phyloP scores from a whole-genome alignment of 2,329 filamentous ascomycete genomes.

The Fusarium sp. region DNA sequence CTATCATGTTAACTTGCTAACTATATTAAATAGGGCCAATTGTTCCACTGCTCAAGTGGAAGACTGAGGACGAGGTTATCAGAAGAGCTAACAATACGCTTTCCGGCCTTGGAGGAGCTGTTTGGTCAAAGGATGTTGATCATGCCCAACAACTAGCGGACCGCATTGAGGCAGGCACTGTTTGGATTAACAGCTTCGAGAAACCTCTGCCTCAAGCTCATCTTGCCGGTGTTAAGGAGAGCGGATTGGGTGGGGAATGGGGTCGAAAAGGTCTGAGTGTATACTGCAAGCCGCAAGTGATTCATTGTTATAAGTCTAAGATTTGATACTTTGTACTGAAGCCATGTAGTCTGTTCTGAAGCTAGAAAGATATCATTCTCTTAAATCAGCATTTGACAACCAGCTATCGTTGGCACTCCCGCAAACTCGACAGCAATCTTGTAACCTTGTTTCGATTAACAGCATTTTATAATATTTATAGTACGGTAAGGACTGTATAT shows the following conservation, averaged over 20 bases:
- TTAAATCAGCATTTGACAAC: background rate
- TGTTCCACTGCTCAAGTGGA: conserved; percentile 70
- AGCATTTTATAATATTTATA: background rate
- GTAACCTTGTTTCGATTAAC: too few relatives aligned
- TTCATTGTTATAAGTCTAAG: conserved; percentile 11
- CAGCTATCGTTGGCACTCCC: accelerated
- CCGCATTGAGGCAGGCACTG: conserved; percentile 64
- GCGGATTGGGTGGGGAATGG: conserved; percentile 55
- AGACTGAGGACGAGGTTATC: conserved; percentile 68
- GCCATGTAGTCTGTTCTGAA: accelerated
- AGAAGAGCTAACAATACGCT: conserved; percentile 62
- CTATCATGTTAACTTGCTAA: background rate
- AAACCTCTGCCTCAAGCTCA: conserved; percentile 42
- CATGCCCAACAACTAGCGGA: conserved; percentile 62
- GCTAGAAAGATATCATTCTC: background rate
- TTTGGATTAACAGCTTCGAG: conserved; percentile 70
- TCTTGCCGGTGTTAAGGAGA: conserved; percentile 56
- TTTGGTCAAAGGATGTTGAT: conserved; percentile 64
- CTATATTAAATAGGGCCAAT: conserved; percentile 57
- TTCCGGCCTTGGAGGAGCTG: conserved; percentile 65
- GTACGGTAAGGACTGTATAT: background rate
- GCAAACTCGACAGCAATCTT: too few relatives aligned
- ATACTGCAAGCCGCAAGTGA: conserved; percentile 14
- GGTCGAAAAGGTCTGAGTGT: conserved; percentile 47
- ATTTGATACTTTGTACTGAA: background rate